Evolutionary conservation across 148 eudicot species (phyloP), one percentile per base, ranked within the genome.

Genomic region (Persicaria maculosa): DNA sequence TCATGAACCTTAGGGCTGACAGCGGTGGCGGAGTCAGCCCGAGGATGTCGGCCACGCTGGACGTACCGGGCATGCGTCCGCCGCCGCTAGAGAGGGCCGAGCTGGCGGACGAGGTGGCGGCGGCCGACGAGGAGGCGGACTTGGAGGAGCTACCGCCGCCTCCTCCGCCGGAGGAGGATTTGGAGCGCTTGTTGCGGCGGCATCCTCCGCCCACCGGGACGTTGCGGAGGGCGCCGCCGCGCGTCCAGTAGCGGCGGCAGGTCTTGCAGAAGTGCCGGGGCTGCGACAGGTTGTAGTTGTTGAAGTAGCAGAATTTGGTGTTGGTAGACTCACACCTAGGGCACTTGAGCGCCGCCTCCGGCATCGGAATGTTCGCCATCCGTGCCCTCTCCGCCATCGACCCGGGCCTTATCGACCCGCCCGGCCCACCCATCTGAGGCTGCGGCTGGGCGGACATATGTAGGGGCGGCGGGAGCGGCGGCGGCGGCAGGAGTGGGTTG

Each of bases 251-350:
- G 71, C 92, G 76, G 25, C 90, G 76, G 68, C 92, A 88, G 48
- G 85, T 80, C 85, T 88, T 88, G 83, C 92, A 88, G 73, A 88
- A 88, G 85, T 88, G 92, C 36, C 92, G 80, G 0, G 92, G 92
- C 79, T 88, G 92, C 4, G 92, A 47, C 57, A 88, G 90, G 77
- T 86, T 88, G 78, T 88, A 88, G 83, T 88, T 88, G 78, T 88
- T 88, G 84, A 84, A 88, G 86, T 88, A 88, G 80, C 92, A 88
- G 52, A 88, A 88, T 72, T 88, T 88, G 6, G 92, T 88, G 83
- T 88, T 84, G 2, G 90, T 77, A 12, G 92, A 88, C 0, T 88
- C 90, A 46, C 92, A 88, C 15, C 92, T 67, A 0, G 92, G 92
- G 84, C 92, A 88, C 44, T 88, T 89, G 9, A 82, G 84, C 53